Base-by-base conservation (phyloP, 108 stramenopile species). In the Cylindrotheca fusiformis region DNA sequence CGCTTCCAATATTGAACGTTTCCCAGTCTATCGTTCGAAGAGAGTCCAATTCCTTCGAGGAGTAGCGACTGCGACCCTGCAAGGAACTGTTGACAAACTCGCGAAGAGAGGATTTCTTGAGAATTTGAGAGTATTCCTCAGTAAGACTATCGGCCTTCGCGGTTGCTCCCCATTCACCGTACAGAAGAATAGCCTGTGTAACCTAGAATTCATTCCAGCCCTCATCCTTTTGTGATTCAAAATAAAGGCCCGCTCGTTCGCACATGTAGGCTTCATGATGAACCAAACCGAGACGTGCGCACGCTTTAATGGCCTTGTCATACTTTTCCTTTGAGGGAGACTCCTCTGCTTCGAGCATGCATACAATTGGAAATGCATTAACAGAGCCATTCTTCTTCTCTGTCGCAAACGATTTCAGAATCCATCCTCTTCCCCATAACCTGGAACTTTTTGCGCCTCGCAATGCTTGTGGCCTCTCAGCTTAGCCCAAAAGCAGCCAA, bases 121-220 rank as follows among this genome's bases (percentile, higher is more conserved):
- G 27, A 20, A 74, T 32, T 5, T 66, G 12, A 44, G 52, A 12
- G 45, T 68, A 55, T 4, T 55, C 24, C 6, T 55, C 24, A 14
- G 21, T 50, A 23, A 69, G 12, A 3, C 47, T 31, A 52, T 59
- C 12, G 2, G 61, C 70, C 62, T 80, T 80, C n/a, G 51, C 79
- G 18, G 12, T 24, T 2, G 79, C 79, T n/a, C 74, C 74, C 71
- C 75, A 80, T 12, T 79, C 78, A 23, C 24, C 31, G 50, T 75
- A 79, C n/a, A 71, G 53, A 10, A 58, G 50, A 36, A 44, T 18
- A 10, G 78, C 69, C 30, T 54, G 60, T 4, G 36, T 14, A 2
- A 75, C 25, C 44, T 75, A 72, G 26, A 57, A 64, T 2, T 47
- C 44, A 18, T 30, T 54, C 65, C 52, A 71, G 26, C 46, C 69